Evolutionary conservation across 1,284 basidiomycete species (phyloP).

Genomic region (Schizophyllum commune): DNA sequence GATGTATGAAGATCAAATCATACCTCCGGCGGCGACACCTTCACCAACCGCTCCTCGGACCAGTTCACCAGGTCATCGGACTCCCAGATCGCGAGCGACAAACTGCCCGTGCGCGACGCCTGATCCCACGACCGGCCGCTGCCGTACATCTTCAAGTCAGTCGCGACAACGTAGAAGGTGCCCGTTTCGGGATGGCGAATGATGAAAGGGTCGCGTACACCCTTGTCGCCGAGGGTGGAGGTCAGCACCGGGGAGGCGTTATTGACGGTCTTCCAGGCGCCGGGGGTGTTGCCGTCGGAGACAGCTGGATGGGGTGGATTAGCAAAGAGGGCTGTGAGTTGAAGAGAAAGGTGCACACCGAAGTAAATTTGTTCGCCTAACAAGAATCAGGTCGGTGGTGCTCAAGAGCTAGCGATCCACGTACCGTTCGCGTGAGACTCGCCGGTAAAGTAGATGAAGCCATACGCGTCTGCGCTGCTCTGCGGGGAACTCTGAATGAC

Average conservation of each 20-base stretch:
- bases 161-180: constrained; percentile 15
- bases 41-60: constrained; percentile 11
- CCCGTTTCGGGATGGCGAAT: constrained; percentile 11
- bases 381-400: not conserved
- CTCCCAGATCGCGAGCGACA: constrained; percentile 13
- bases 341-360: constrained; percentile 1
- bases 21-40: constrained; percentile 12
- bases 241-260: constrained; percentile 9
- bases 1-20: too few relatives aligned
- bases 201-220: constrained; percentile 13
- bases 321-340: too few relatives aligned
- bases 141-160: constrained; percentile 13
- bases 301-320: constrained; percentile 4
- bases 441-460: constrained; percentile 13
- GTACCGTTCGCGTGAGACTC: constrained; percentile 10
- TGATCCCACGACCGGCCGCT: constrained; percentile 8
- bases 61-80: constrained; percentile 12
- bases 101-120: constrained; percentile 8
- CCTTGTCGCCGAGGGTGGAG: constrained; percentile 12
- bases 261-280: constrained; percentile 12
- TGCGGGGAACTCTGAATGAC: too few relatives aligned
- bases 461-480: constrained; percentile 10
- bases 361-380: constrained; percentile 14
- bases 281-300: constrained; percentile 13
- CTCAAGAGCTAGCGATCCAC: not conserved